Evolutionary conservation across 257 asterid genomes (phyloP).

Genomic region (Nemophila menziesii): DNA sequence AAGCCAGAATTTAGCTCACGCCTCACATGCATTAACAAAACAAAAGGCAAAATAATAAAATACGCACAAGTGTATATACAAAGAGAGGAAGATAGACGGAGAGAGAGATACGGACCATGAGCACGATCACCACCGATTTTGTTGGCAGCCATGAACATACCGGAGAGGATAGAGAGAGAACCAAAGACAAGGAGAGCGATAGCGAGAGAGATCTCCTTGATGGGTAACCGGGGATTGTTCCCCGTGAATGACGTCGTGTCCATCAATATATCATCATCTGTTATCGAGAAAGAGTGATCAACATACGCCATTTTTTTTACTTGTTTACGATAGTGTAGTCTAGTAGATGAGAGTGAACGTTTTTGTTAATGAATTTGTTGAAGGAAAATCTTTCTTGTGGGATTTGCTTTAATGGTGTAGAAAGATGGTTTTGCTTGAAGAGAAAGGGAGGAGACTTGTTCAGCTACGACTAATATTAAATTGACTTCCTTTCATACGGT

Average conservation of each 20-base stretch:
- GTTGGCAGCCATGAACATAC: slow-evolving; percentile 69
- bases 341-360: not conserved
- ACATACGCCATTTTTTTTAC: slow-evolving; percentile 62
- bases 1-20: not conserved
- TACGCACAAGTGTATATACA: no score
- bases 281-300: slow-evolving; percentile 93
- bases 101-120: slow-evolving; percentile 52
- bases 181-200: slow-evolving; percentile 82
- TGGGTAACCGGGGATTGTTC: slow-evolving; percentile 57
- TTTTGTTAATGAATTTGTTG: no score
- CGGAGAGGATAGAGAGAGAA: slow-evolving; percentile 53
- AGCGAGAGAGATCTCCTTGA: slow-evolving; percentile 95
- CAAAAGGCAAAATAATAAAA: no score
- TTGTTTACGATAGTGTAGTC: not conserved
- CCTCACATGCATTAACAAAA: no score
- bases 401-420: no score
- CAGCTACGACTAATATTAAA: no score
- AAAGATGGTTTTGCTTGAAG: no score
- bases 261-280: slow-evolving; percentile 97
- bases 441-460: no score
- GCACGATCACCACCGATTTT: slow-evolving; percentile 87
- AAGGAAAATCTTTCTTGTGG: no score
- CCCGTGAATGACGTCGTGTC: slow-evolving; percentile 48
- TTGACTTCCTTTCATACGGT: no score
- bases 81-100: no score